Percentiles rank a stretch among this genome's conserved stretches.
phyloP scores from a whole-genome alignment of 2,329 filamentous ascomycete species.

The Leptodontidium sp. region DNA sequence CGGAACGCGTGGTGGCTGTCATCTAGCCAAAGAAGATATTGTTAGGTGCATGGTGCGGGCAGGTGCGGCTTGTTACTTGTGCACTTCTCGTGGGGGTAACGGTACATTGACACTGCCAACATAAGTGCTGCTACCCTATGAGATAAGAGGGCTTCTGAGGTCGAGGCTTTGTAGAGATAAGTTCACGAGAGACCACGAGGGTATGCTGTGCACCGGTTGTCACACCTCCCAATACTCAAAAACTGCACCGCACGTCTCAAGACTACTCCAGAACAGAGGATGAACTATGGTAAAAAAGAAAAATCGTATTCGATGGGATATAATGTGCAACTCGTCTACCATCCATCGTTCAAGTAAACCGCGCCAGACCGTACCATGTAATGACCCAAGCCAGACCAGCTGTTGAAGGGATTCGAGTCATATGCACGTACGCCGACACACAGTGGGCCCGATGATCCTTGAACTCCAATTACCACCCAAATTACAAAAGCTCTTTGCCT shows the following conservation, averaged over 20 bases:
- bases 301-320: background rate
- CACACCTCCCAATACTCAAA: background rate
- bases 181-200: background rate
- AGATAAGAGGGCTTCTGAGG: too few relatives aligned
- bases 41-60: too few relatives aligned
- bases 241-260: background rate
- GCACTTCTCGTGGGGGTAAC: too few relatives aligned
- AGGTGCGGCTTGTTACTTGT: too few relatives aligned
- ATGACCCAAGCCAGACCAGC: constrained; percentile 4
- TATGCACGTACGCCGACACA: background rate
- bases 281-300: background rate
- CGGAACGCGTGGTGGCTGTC: background rate
- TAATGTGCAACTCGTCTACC: background rate
- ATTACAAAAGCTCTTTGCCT: constrained; percentile 5
- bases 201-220: background rate
- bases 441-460: background rate
- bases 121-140: too few relatives aligned
- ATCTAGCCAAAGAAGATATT: too few relatives aligned
- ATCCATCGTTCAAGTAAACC: background rate
- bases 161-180: too few relatives aligned
- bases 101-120: too few relatives aligned
- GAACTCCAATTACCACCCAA: constrained; percentile 14
- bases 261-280: background rate
- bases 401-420: background rate
- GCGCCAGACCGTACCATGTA: background rate